Base-by-base conservation (phyloP, 2,329 filamentous ascomycete genomes). In the Xylariaceae sp. region DNA sequence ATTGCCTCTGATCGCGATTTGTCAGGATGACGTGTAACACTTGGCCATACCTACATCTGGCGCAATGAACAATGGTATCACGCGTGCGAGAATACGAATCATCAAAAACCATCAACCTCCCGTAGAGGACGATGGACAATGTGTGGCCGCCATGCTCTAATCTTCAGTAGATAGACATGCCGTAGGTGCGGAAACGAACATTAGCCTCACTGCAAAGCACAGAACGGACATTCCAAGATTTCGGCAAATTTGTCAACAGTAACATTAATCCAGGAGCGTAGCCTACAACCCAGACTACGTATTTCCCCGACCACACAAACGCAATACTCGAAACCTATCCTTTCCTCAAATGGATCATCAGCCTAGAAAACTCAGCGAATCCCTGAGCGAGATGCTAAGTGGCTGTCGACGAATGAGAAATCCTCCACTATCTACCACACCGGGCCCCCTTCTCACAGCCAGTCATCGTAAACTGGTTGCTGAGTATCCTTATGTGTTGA, bases 221-320 rank as follows among this genome's bases (percentile, higher is more conserved):
- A 22, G 13, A n/a, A 42, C 16, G 40, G 18, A 34, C 42, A 47
- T 51, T 26, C 9, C 39, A 40, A 18, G 18, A 30, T 46, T 15
- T 16, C 3, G 29, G 29, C 40, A 39, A 22, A 19, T 4, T 37
- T 32, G 19, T 51, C n/a, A 40, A 42, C 43, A 22, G 47, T 29
- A 50, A 49, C 8, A 47, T 49, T 26, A 37, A 40, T 47, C 49
- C 44, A 46, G 26, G 19, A 58, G 55, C 50, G 34, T 36, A 21
- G 45, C 50, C 53, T 47, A 51, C 47, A 52, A 53, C 49, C 50
- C 51, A 57, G 47, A 44, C 47, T 44, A 50, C 26, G 44, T 51
- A 46, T 16, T 32, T 47, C 19, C 50, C 48, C 22, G 48, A 54
- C n/a, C n/a, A n/a, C n/a, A n/a, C 49, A n/a, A 49, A 53, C 49